Evolutionary conservation across 164 flowering plant species (phyloP).

Genomic region (Chloranthus sessilifolius): DNA sequence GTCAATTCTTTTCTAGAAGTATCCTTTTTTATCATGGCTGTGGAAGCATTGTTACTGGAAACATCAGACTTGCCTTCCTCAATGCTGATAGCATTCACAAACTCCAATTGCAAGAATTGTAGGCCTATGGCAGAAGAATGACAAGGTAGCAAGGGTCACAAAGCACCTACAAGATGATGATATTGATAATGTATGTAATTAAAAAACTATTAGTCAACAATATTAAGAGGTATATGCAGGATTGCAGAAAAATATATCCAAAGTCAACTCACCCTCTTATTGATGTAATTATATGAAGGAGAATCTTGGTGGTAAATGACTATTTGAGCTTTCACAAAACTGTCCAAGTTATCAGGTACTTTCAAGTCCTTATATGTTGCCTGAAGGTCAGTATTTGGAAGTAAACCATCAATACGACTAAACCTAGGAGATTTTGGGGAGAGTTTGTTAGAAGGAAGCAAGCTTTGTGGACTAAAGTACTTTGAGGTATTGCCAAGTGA

Average conservation of each 20-base stretch:
- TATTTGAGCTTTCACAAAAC: slow-evolving; percentile 94
- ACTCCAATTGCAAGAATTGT: slow-evolving; percentile 88
- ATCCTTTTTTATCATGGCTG: slow-evolving; percentile 23
- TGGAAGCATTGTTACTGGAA: slow-evolving; percentile 38
- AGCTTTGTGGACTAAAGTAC: slow-evolving; percentile 15
- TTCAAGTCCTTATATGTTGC: slow-evolving; percentile 24
- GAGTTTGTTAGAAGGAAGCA: slow-evolving; percentile 22
- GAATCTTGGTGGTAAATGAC: slow-evolving; percentile 65
- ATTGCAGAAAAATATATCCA: too few species aligned
- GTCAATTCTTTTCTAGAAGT: slow-evolving; percentile 20
- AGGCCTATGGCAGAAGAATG: slow-evolving; percentile 89
- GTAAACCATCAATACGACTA: slow-evolving; percentile 49
- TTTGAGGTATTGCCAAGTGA: slow-evolving; percentile 17
- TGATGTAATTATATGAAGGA: slow-evolving; percentile 53
- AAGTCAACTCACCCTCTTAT: slow-evolving; percentile 45
- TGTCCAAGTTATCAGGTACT: slow-evolving; percentile 41
- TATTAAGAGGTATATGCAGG: too few species aligned
- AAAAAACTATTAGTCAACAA: too few species aligned
- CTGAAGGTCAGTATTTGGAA: slow-evolving; percentile 46
- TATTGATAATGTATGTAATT: too few species aligned
- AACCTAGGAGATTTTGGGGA: slow-evolving; percentile 56
- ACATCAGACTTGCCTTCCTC: slow-evolving; percentile 40
- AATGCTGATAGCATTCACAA: slow-evolving; percentile 66
- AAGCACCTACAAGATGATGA: slow-evolving; percentile 57
- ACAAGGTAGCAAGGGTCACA: slow-evolving; percentile 78